Conservation (phyloP, 2,329 filamentous ascomycete genomes). For the Scedosporium aurantiacum region DNA sequence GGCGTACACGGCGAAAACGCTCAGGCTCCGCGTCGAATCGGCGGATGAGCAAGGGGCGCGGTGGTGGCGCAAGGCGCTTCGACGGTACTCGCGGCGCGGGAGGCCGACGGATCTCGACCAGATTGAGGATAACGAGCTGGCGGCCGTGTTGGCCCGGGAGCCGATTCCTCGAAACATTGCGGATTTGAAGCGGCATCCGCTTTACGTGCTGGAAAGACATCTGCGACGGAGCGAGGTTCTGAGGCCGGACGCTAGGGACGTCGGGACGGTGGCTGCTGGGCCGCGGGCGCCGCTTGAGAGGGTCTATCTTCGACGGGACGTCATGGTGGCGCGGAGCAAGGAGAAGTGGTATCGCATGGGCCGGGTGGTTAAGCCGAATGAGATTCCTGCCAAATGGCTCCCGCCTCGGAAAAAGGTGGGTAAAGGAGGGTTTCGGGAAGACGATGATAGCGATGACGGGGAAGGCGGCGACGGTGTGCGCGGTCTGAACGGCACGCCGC, state of each 20-base stretch:
- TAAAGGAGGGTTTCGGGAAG: constrained; percentile 11
- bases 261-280: constrained; percentile 68
- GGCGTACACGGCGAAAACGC: constrained; percentile 82
- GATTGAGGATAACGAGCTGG: constrained; percentile 70
- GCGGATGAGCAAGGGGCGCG: constrained; percentile 33
- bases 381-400: constrained; percentile 73
- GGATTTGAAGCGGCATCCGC: constrained; percentile 78
- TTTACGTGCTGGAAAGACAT: constrained; percentile 78
- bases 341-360: constrained; percentile 90
- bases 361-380: constrained; percentile 62
- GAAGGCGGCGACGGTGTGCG: constrained; percentile 28
- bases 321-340: constrained; percentile 63
- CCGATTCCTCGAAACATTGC: constrained; percentile 76
- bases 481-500: constrained; percentile 37
- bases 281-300: constrained; percentile 54
- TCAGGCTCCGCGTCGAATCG: constrained; percentile 65
- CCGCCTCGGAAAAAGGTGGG: constrained; percentile 23
- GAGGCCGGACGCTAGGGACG: constrained; percentile 53
- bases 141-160: constrained; percentile 60
- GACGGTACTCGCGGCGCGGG: constrained; percentile 29
- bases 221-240: constrained; percentile 76
- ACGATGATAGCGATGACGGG: constrained; percentile 12
- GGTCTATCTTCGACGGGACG: constrained; percentile 73
- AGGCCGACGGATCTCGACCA: constrained; percentile 58
- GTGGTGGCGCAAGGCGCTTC: constrained; percentile 45